Percentiles rank a stretch among this genome's conserved stretches.
Evolutionary conservation across 2,329 filamentous ascomycete genomes (phyloP).

Genomic region (Sporothrix pseudoabietina): DNA sequence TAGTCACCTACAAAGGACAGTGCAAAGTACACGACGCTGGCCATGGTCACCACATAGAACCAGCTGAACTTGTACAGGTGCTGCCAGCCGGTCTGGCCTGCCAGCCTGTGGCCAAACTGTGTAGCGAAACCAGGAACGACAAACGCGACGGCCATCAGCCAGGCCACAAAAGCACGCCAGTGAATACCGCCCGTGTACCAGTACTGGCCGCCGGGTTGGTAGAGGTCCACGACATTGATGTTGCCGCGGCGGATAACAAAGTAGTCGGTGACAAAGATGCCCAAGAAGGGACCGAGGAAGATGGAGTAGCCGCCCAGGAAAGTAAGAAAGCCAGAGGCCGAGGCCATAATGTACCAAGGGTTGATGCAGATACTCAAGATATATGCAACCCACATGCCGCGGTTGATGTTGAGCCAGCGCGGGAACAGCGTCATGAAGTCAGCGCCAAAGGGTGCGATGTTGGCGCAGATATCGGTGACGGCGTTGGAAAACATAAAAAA

Average conservation of each 20-base stretch:
- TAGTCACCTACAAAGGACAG: slow-evolving; percentile 15
- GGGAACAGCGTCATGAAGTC: slow-evolving; percentile 44
- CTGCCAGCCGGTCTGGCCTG: slow-evolving; percentile 19
- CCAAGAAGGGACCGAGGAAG: slow-evolving; percentile 33
- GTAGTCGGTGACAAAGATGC: slow-evolving; percentile 33
- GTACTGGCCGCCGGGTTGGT: slow-evolving; percentile 27
- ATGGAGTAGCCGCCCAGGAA: slow-evolving; percentile 33
- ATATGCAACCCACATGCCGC: slow-evolving; percentile 59
- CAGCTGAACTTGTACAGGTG: slow-evolving; percentile 28
- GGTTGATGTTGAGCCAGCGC: slow-evolving; percentile 44
- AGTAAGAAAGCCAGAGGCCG: slow-evolving; percentile 34
- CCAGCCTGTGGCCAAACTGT: slow-evolving; percentile 27
- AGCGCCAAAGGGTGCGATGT: slow-evolving; percentile 45
- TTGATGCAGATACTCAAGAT: slow-evolving; percentile 45
- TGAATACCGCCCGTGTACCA: slow-evolving; percentile 32
- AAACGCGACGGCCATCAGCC: slow-evolving; percentile 19
- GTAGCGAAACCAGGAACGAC: slow-evolving; percentile 22
- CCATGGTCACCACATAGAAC: slow-evolving; percentile 20
- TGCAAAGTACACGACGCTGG: slow-evolving; percentile 19
- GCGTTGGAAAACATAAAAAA: slow-evolving; percentile 35
- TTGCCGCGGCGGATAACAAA: slow-evolving; percentile 32
- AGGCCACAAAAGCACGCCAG: slow-evolving; percentile 30
- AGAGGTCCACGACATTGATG: slow-evolving; percentile 29
- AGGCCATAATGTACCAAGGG: slow-evolving; percentile 38
- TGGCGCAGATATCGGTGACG: slow-evolving; percentile 38